A percentile compares a stretch with the other conserved stretches of the same genome.
Evolutionary conservation across 2,329 filamentous ascomycete genomes (phyloP).

Genomic region (Aureobasidium sp.): DNA sequence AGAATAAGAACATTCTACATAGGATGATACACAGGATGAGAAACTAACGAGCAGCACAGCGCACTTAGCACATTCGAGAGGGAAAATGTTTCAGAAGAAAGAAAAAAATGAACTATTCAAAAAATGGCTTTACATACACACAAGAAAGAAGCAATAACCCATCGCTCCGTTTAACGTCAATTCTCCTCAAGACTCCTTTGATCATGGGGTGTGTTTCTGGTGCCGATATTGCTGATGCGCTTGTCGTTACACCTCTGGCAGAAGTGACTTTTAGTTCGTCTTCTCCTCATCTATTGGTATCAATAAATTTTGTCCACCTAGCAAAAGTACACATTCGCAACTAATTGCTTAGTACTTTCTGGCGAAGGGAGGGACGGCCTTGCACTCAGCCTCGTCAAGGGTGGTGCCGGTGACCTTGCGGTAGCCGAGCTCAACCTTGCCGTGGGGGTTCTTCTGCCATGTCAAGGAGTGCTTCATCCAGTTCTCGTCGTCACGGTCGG

Average conservation of each 20-base stretch:
- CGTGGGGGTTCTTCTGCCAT: conserved; percentile 90
- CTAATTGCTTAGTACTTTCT: conserved; percentile 16
- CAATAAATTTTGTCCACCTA: not conserved
- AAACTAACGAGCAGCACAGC: too few species aligned
- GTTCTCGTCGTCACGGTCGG: conserved; percentile 87
- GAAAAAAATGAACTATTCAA: not conserved
- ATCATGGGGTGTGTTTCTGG: not conserved
- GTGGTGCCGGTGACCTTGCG: conserved; percentile 74
- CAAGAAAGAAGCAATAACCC: conserved; percentile 9
- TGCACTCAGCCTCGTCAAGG: conserved; percentile 92
- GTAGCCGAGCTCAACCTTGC: conserved; percentile 79
- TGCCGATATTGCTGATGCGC: not conserved
- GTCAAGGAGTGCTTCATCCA: conserved; percentile 99
- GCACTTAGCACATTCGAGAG: not conserved
- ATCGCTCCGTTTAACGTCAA: not conserved
- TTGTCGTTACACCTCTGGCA: not conserved
- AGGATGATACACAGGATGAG: too few species aligned
- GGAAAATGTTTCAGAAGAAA: not conserved
- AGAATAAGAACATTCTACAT: too few species aligned
- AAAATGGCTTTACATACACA: conserved; percentile 12
- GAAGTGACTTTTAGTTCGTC: not conserved
- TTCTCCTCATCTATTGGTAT: not conserved
- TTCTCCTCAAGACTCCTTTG: not conserved
- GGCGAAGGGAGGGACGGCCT: conserved; percentile 68
- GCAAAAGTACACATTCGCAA: not conserved